Evolutionary conservation across 2,329 filamentous ascomycete genomes (phyloP), one percentile per base, ranked within the genome.

Genomic region (Alternaria angustiovoidea): DNA sequence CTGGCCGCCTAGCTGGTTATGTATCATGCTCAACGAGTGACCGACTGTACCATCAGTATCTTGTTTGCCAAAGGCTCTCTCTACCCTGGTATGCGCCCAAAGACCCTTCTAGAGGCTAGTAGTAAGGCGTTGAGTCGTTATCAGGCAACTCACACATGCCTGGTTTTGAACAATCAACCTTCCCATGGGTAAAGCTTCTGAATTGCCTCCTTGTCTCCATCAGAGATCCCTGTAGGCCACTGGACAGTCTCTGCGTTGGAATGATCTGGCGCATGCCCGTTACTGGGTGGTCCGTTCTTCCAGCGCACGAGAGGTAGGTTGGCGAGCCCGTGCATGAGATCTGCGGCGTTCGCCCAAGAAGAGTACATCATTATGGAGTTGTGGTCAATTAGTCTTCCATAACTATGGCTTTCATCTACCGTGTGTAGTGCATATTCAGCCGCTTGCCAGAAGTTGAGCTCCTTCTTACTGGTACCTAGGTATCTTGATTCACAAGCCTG

Each of bases 181-280:
- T 5, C 0, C 24, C 42, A 48, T 2, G 28, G 46, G 7, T 48
- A 48, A 1, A 44, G 42, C 24, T 26, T 26, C 24, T 26, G n/a
- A 9, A 12, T 7, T 24, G 18, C 46, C 1, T 22, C 20, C 18
- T 48, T 48, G 2, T 48, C 46, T 48, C 28, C 18, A 8, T 49
- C 46, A 0, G 46, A 49, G 5, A 24, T 9, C 2, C 2, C 16
- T 0, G 0, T 12, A 3, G 3, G 2, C 12, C 1, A 3, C 3
- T 6, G n/a, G n/a, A 46, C 30, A 9, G 12, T 7, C 2, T 30
- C 11, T 24, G 46, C 46, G 20, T 36, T 49, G 14, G 24, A 28
- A 18, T 16, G 12, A 34, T 48, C 46, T 18, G 8, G 8, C 5
- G 11, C 12, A 2, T 26, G 24, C 24, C 46, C 46, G 16, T 49